Evolutionary conservation across 352 stramenopile genomes (phyloP).

Genomic region (Phytophthora pluvialis): DNA sequence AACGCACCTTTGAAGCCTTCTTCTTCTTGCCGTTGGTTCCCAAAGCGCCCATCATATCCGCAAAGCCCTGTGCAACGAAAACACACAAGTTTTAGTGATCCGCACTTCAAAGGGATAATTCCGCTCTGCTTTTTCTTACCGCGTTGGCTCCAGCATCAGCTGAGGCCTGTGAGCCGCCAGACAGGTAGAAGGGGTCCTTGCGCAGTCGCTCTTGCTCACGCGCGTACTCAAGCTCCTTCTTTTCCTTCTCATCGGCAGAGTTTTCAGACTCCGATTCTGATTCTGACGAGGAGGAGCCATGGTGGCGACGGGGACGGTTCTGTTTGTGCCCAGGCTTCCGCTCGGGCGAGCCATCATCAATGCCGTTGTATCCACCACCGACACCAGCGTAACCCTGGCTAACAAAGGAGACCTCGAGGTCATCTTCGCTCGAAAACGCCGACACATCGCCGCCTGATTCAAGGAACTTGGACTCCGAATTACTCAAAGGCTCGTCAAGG

Average conservation of each 20-base stretch:
- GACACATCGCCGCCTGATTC: slow-evolving; percentile 75
- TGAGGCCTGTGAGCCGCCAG: slow-evolving; percentile 31
- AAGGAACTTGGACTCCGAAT: slow-evolving; percentile 71
- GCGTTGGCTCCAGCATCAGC: slow-evolving; percentile 46
- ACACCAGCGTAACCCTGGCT: slow-evolving; percentile 48
- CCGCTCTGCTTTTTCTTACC: slow-evolving; percentile 14
- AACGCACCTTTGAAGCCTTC: slow-evolving; percentile 62
- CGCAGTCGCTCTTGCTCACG: slow-evolving; percentile 71
- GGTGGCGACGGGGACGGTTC: slow-evolving; percentile 24
- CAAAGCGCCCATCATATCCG: slow-evolving; percentile 83
- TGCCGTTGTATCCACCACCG: slow-evolving; percentile 41
- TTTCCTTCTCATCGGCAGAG: slow-evolving; percentile 52
- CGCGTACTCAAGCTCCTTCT: slow-evolving; percentile 48
- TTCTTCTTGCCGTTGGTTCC: slow-evolving; percentile 70
- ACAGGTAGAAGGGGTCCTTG: slow-evolving; percentile 86
- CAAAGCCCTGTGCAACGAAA: slow-evolving; percentile 54
- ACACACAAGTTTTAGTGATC: slow-evolving; percentile 15
- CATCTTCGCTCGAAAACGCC: slow-evolving; percentile 70
- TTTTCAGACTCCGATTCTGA: slow-evolving; percentile 40
- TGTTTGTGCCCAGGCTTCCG: slow-evolving; percentile 55
- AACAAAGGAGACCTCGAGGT: slow-evolving; percentile 85
- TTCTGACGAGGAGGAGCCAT: slow-evolving; percentile 37
- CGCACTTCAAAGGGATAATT: not conserved
- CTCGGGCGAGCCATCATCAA: slow-evolving; percentile 51
- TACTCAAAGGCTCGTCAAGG: slow-evolving; percentile 63